Evolutionary conservation across 2,329 filamentous ascomycete genomes (phyloP).

Genomic region (Salinomyces thailandicus): DNA sequence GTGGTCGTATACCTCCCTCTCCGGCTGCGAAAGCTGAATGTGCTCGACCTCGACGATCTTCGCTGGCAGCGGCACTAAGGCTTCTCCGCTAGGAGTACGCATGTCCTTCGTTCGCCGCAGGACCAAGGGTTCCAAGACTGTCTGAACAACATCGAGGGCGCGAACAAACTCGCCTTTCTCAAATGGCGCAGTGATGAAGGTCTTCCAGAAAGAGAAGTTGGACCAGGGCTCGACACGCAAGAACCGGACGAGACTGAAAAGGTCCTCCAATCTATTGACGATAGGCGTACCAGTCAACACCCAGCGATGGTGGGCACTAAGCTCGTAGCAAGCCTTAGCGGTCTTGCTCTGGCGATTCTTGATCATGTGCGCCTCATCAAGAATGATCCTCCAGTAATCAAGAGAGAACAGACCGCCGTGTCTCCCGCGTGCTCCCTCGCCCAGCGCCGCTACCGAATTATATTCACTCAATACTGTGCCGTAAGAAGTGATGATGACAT

Average conservation of each 20-base stretch:
- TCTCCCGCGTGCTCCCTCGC: constrained; percentile 50
- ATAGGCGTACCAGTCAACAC: constrained; percentile 91
- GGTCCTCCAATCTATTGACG: constrained; percentile 86
- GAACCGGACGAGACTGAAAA: constrained; percentile 89
- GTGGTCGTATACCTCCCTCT: constrained; percentile 85
- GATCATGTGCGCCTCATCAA: constrained; percentile 92
- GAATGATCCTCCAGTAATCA: constrained; percentile 87
- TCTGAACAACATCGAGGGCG: constrained; percentile 92
- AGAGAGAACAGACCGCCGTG: constrained; percentile 71
- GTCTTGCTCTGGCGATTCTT: constrained; percentile 84
- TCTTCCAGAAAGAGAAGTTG: constrained; percentile 98
- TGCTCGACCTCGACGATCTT: constrained; percentile 77
- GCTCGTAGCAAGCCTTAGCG: constrained; percentile 85
- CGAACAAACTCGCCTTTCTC: constrained; percentile 91
- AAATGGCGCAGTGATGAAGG: constrained; percentile 94
- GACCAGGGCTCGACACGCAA: constrained; percentile 93
- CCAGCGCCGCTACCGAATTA: constrained; percentile 57
- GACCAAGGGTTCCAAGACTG: constrained; percentile 89
- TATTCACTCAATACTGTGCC: constrained; percentile 87
- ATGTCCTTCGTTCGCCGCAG: constrained; percentile 94
- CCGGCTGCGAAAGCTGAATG: constrained; percentile 72
- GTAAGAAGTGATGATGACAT: constrained; percentile 90
- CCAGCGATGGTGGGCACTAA: constrained; percentile 80
- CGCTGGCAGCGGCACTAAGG: constrained; percentile 69
- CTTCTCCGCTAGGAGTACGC: constrained; percentile 80